Evolutionary conservation across 106 monocot genomes (phyloP).

Genomic region (Allium cepa): DNA sequence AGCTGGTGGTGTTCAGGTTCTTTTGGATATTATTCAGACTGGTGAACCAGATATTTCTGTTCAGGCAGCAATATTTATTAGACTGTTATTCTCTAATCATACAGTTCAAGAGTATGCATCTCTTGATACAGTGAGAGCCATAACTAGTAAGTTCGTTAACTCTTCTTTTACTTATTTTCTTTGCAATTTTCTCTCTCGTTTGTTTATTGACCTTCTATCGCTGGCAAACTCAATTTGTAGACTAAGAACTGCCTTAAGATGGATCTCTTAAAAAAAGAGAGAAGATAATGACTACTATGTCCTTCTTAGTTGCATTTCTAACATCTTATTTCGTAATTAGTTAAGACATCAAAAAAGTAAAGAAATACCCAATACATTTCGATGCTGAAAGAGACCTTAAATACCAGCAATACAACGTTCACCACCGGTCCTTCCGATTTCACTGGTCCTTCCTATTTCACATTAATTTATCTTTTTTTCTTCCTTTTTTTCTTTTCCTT

Average conservation of each 20-base stretch:
- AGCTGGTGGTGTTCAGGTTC: slow-evolving; percentile 97
- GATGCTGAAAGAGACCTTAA: too few species aligned
- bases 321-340: not conserved
- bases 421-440: too few species aligned
- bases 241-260: not conserved
- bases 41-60: slow-evolving; percentile 88
- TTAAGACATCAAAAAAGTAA: too few species aligned
- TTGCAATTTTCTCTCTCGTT: not conserved
- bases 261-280: not conserved
- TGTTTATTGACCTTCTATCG: not conserved
- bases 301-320: not conserved
- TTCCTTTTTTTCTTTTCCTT: too few species aligned
- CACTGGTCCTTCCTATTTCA: too few species aligned
- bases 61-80: slow-evolving; percentile 97
- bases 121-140: slow-evolving; percentile 92
- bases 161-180: not conserved
- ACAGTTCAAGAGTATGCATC: slow-evolving; percentile 99
- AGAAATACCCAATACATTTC: too few species aligned
- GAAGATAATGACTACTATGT: too few species aligned
- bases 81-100: slow-evolving; percentile 87
- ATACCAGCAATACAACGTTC: too few species aligned
- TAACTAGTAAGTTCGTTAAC: slow-evolving; percentile 57
- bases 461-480: too few species aligned
- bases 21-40: slow-evolving; percentile 77
- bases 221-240: not conserved